Base-by-base conservation (phyloP, 768 basidiomycete species). In the Piloderma croceum region DNA sequence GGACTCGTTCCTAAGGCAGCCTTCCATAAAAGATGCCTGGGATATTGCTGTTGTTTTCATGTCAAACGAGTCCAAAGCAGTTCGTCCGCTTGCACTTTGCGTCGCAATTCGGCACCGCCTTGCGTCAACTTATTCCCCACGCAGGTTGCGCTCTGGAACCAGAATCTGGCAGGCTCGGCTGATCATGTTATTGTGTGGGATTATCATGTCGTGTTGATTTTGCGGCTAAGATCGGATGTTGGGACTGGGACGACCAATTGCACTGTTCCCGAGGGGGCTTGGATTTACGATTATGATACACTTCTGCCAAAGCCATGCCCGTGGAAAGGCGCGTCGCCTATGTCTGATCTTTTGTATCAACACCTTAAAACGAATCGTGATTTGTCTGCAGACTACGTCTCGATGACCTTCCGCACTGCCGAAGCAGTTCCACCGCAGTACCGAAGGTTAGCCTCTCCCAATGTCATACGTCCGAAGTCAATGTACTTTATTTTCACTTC, bases 231-330 rank as follows among this genome's bases (percentile, higher is more conserved):
- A 22, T 24, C 34, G 15, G 22, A 43, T 31, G n/a, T 9, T 10
- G 23, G 20, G 31, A 29, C 36, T 25, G 41, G 38, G 27, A 34
- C 32, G 31, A 12, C 36, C 20, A 41, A 36, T n/a, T 31, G 32
- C 23, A 18, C 17, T n/a, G 24, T 45, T 15, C 33, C 39, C 34
- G 34, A 31, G 23, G n/a, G 47, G 38, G 54, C 59, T 34, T 83
- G 79, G 81, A 70, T 83, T 23, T 87, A 85, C 60, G 83, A 87
- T 61, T 72, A 79, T 38, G 83, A 87, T 57, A 77, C 73, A 17
- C 48, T 51, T 29, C 63, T 81, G 32, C 57, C 64, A 7, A 45
- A 69, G 41, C 83, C 83, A 31, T 79, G 73, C 53, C 52, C 54
- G 34, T 66, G 69, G 66, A 53, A 67, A 61, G 72, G 80, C 73